A percentile compares a stretch with the other conserved stretches of the same genome.
These are phyloP conservation scores for Microbotryum scabiosae DNA, from an alignment of 1,284 basidiomycete species.

Conservation along the genomic window DNA sequence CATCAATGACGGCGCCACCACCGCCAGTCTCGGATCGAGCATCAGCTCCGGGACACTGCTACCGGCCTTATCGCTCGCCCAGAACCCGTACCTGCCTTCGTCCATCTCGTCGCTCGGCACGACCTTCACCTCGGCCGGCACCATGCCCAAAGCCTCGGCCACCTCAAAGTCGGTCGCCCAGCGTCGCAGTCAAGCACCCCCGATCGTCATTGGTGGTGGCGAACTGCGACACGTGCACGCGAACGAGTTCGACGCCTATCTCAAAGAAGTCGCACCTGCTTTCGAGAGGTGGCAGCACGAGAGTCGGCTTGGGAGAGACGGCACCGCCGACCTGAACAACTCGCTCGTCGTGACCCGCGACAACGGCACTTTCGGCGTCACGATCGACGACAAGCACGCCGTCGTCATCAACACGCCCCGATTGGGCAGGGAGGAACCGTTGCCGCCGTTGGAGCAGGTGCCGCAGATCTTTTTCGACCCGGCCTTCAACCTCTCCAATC, in stretches of 20 bases:
- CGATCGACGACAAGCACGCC: neutral
- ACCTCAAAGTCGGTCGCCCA: constrained; percentile 24
- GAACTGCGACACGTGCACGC: constrained; percentile 16
- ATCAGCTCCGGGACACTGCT: too few relatives aligned
- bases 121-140: constrained; percentile 27
- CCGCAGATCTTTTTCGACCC: constrained; percentile 71
- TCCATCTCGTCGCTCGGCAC: constrained; percentile 27
- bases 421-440: constrained; percentile 40
- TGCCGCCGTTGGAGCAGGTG: constrained; percentile 66
- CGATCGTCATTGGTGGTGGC: constrained; percentile 11
- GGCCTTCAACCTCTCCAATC: constrained; percentile 77
- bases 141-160: constrained; percentile 12
- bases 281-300: constrained; percentile 39
- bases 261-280: constrained; percentile 31
- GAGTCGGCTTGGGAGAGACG: constrained; percentile 29
- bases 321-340: constrained; percentile 25
- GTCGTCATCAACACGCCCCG: constrained; percentile 7
- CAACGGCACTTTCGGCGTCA: constrained; percentile 11
- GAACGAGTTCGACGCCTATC: constrained; percentile 33
- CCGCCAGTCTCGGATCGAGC: too few relatives aligned
- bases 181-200: constrained; percentile 20
- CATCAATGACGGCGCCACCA: too few relatives aligned
- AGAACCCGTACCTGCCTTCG: constrained; percentile 26
- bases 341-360: neutral
- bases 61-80: constrained; percentile 6